phyloP scores from a whole-genome alignment of 768 basidiomycete species.

The Hericium rajendrae region DNA sequence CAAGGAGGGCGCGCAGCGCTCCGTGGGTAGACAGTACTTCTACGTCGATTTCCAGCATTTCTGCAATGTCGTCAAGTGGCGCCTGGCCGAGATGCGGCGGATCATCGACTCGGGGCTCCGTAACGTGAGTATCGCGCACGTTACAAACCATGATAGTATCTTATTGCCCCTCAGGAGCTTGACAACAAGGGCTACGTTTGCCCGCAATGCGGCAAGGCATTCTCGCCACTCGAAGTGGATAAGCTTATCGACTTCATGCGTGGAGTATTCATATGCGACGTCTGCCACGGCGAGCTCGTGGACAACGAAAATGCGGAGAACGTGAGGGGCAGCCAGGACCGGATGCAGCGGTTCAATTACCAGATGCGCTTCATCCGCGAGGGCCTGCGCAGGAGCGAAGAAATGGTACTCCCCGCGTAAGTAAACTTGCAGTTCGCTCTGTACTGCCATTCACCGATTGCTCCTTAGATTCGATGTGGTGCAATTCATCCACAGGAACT shows the following conservation, averaged over 20 bases:
- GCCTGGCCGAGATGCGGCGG: constrained; percentile 85
- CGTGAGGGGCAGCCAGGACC: constrained; percentile 78
- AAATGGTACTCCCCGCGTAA: constrained; percentile 75
- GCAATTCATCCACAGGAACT: constrained; percentile 68
- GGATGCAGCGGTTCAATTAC: constrained; percentile 91
- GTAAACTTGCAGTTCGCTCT: constrained; percentile 19
- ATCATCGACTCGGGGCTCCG: constrained; percentile 84
- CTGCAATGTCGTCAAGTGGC: constrained; percentile 97
- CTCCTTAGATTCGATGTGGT: constrained; percentile 66
- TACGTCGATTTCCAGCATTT: constrained; percentile 94
- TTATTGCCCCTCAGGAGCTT: constrained; percentile 56
- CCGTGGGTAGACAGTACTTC: constrained; percentile 86
- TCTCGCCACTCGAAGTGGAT: constrained; percentile 78
- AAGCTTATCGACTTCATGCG: constrained; percentile 65
- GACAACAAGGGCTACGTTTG: constrained; percentile 98
- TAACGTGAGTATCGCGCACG: constrained; percentile 44
- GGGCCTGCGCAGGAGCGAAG: constrained; percentile 81
- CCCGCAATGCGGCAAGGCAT: constrained; percentile 76
- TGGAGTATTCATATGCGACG: constrained; percentile 74
- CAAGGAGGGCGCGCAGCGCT: constrained; percentile 81
- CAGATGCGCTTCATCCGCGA: constrained; percentile 85
- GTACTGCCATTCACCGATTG: neutral
- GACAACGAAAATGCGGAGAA: constrained; percentile 90
- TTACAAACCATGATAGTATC: neutral
- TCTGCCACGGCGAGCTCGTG: constrained; percentile 76